Evolutionary conservation across 1,284 basidiomycete genomes (phyloP).

Genomic region (Ustilago loliicola): DNA sequence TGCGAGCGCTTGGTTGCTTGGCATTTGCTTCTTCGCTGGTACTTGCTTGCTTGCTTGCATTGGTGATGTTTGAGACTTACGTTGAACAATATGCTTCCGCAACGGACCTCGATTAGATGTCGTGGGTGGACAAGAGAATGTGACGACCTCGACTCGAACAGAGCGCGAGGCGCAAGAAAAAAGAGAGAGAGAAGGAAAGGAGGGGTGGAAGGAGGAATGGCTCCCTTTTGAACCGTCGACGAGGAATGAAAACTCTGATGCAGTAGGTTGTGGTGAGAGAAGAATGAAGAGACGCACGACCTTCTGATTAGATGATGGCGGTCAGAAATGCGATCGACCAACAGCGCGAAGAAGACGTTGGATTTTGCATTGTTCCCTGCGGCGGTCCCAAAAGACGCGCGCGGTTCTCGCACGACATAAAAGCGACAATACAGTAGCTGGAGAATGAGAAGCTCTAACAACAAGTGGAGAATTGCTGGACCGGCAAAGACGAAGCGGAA

Average conservation of each 20-base stretch:
- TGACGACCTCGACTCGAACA: constrained; percentile 33
- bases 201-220: constrained; percentile 3
- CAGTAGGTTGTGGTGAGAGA: neutral
- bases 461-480: neutral
- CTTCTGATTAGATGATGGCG: constrained; percentile 42
- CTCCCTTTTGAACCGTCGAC: neutral
- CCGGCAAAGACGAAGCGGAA: constrained; percentile 26
- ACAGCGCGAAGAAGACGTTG: neutral
- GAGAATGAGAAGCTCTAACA: constrained; percentile 18
- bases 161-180: constrained; percentile 30
- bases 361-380: neutral
- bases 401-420: constrained; percentile 28
- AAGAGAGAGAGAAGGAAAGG: constrained; percentile 5
- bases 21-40: neutral
- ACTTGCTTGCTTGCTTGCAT: neutral
- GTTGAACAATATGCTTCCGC: neutral
- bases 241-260: constrained; percentile 22
- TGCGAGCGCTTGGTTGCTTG: neutral
- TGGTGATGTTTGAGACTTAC: constrained; percentile 6
- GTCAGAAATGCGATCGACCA: constrained; percentile 35
- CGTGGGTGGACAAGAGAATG: neutral
- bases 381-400: neutral
- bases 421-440: neutral
- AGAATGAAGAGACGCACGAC: neutral
- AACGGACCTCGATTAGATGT: neutral